These are phyloP conservation scores for Ascochyta viciae-villosae DNA, from an alignment of 2,329 filamentous ascomycete species.

Conservation along the genomic window DNA sequence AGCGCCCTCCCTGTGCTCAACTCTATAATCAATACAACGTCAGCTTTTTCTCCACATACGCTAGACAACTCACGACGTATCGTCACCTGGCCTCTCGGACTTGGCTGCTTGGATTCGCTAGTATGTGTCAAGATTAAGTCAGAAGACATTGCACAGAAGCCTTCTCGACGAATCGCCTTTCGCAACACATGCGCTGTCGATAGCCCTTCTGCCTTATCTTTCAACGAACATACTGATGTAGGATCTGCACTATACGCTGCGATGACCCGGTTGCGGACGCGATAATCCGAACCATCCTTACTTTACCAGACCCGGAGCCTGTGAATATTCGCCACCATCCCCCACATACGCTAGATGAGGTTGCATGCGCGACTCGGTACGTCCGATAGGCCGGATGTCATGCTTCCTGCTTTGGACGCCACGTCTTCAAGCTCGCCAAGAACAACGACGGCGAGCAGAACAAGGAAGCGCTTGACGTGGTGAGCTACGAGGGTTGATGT, in stretches of 20 bases:
- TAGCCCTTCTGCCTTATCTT: conserved; percentile 2
- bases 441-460: not conserved
- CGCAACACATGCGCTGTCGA: not conserved
- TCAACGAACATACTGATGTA: not conserved
- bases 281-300: conserved; percentile 8
- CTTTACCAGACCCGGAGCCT: conserved; percentile 1
- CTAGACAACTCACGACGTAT: conserved; percentile 36
- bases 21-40: conserved; percentile 27
- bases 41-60: conserved; percentile 39
- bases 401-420: not conserved
- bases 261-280: conserved; percentile 19
- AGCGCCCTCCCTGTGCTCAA: conserved; percentile 23
- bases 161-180: conserved; percentile 21
- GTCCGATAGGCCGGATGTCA: conserved; percentile 16
- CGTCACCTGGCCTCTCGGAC: conserved; percentile 8
- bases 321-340: conserved; percentile 23
- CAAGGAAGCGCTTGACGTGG: not conserved
- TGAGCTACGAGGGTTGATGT: not conserved
- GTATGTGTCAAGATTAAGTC: conserved; percentile 25
- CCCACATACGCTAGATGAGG: conserved; percentile 25
- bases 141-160: conserved; percentile 14
- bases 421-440: not conserved
- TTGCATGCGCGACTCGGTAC: conserved; percentile 7
- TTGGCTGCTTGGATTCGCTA: conserved; percentile 5
- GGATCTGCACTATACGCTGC: conserved; percentile 2